Evolutionary conservation across 768 basidiomycete genomes (phyloP).

Genomic region (Phaeotremella fagi): DNA sequence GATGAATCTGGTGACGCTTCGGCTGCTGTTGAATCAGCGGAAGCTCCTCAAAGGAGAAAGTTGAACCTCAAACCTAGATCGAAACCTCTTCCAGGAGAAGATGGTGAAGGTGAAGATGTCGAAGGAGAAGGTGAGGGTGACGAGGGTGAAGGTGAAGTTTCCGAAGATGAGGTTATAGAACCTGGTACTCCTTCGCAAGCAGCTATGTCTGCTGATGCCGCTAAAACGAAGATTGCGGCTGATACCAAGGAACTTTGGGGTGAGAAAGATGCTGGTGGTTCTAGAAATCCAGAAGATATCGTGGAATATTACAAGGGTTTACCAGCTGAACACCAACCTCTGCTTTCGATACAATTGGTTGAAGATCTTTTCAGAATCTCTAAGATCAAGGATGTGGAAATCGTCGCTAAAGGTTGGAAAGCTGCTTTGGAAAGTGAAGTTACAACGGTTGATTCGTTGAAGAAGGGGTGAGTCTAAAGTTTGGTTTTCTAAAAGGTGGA

Average conservation of each 20-base stretch:
- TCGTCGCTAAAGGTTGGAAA: constrained; percentile 71
- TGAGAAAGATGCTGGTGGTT: constrained; percentile 51
- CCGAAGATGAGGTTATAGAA: constrained; percentile 50
- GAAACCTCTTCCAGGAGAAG: constrained; percentile 55
- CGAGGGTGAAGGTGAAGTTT: constrained; percentile 54
- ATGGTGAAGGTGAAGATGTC: constrained; percentile 18
- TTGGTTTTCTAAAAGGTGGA: background rate
- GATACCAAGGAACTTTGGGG: constrained; percentile 77
- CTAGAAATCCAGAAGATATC: constrained; percentile 73
- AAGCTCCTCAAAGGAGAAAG: constrained; percentile 58
- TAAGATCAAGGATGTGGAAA: constrained; percentile 71
- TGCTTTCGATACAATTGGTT: constrained; percentile 71
- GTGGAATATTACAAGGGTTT: constrained; percentile 77
- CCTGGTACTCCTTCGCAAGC: constrained; percentile 38
- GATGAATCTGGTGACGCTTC: constrained; percentile 51
- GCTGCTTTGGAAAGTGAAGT: constrained; percentile 60
- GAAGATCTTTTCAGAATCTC: constrained; percentile 65
- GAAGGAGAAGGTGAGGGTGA: constrained; percentile 46
- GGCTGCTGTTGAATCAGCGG: constrained; percentile 51
- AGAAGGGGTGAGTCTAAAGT: constrained; percentile 57
- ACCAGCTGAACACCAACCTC: constrained; percentile 59
- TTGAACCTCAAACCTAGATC: constrained; percentile 74
- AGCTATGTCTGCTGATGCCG: constrained; percentile 63
- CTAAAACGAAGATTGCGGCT: constrained; percentile 69
- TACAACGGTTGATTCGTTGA: constrained; percentile 60